Evolutionary conservation across 352 stramenopile genomes (phyloP), one percentile per base, ranked within the genome.

Genomic region (Elongisporangium senticosum): DNA sequence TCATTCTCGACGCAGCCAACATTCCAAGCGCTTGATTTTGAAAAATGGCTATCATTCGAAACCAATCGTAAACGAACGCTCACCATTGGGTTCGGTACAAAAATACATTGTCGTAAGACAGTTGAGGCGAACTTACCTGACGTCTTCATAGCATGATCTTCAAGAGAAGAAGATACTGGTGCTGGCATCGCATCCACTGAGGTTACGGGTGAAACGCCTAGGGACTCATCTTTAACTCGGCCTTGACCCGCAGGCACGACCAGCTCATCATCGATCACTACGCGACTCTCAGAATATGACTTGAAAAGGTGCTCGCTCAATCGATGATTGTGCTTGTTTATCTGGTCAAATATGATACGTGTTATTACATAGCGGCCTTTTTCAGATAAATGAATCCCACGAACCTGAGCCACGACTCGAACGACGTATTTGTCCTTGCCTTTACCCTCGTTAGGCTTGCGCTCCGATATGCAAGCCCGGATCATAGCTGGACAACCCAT

Each of bases 311-410:
- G 83, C 55, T 93, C 83, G 53, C 83, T 93, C 54, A 93, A 60
- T n/a, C 81, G 77, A 60, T 93, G 83, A 63, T 93, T 93, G 58
- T 93, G 83, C 58, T 86, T 83, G 58, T 93, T 93, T 55, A 93
- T 93, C 74, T 86, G 52, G 3, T 26, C 19, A 51, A 60, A 48
- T 24, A 57, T 13, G 51, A 21, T 33, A 26, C 47, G 47, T 4
- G 23, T 17, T 43, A 17, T 14, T 17, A 14, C 8, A 43, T 17
- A 43, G 33, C 13, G 3, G 33, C 11, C 10, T 43, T 43, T 17
- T 14, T 54, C 19, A 54, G 2, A 53, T 20, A 48, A 4, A n/a
- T 2, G 15, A 19, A 5, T 3, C 19, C 17, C n/a, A 48, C 22
- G 57, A 23, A 86, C 76, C 77, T 92, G 83, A 11, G 83, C 83